A percentile compares a stretch with the other conserved stretches of the same genome.
phyloP scores from a whole-genome alignment of 768 basidiomycete genomes.

The Melanogaster broomeanus region DNA sequence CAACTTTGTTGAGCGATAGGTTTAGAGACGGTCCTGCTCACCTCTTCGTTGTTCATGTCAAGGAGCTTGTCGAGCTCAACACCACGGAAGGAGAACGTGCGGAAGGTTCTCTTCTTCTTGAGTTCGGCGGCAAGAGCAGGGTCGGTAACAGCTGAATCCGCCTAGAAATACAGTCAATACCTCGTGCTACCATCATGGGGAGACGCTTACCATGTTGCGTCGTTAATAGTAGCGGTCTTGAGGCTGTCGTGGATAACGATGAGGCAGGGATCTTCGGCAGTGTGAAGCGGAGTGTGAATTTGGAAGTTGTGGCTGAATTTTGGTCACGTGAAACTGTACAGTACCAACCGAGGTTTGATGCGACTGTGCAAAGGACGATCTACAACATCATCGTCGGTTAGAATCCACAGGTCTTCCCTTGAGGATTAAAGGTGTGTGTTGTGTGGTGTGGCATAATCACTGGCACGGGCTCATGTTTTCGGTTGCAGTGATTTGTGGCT shows the following conservation, averaged over 20 bases:
- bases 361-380: slow-evolving; percentile 10
- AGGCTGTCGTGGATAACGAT: slow-evolving; percentile 24
- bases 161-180: slow-evolving; percentile 42
- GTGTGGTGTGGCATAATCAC: background rate
- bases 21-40: slow-evolving; percentile 38
- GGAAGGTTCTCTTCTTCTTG: slow-evolving; percentile 99
- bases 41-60: slow-evolving; percentile 94
- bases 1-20: background rate
- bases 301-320: slow-evolving; percentile 44
- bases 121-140: slow-evolving; percentile 92
- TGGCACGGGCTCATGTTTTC: slow-evolving; percentile 3
- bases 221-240: slow-evolving; percentile 22
- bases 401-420: slow-evolving; percentile 93
- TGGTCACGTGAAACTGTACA: slow-evolving; percentile 63
- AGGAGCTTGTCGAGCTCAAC: slow-evolving; percentile 98
- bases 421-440: slow-evolving; percentile 74
- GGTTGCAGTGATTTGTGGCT: slow-evolving; percentile 88
- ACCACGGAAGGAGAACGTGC: slow-evolving; percentile 98
- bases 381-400: slow-evolving; percentile 61
- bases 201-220: slow-evolving; percentile 35
- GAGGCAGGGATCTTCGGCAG: slow-evolving; percentile 9
- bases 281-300: slow-evolving; percentile 28
- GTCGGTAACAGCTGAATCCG: slow-evolving; percentile 85
- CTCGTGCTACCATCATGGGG: background rate
- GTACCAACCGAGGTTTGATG: slow-evolving; percentile 33